Evolutionary conservation across 192 early-diverging fungal species (phyloP).

Genomic region (Cetraspora pellucida): DNA sequence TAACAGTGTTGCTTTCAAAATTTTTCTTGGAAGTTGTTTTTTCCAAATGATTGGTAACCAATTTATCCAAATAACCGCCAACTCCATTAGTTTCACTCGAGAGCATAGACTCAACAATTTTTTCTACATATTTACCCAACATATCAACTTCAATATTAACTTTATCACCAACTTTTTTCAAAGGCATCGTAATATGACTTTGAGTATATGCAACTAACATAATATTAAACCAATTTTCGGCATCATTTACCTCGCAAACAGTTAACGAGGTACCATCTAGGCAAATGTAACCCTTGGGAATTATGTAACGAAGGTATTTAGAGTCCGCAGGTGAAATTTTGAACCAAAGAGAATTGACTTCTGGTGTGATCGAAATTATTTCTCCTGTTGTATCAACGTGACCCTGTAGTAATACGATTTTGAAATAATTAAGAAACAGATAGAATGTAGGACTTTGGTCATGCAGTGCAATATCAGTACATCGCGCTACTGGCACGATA

Average conservation of each 20-base stretch:
- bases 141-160: constrained; percentile 99
- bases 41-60: constrained; percentile 23
- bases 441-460: no score
- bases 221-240: constrained; percentile 76
- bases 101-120: constrained; percentile 67
- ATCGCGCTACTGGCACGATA: no score
- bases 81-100: not conserved
- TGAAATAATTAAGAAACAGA: no score
- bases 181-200: constrained; percentile 76
- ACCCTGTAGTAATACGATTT: constrained; percentile 52
- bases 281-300: constrained; percentile 94
- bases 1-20: not conserved
- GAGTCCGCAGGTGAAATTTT: constrained; percentile 51
- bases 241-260: constrained; percentile 83
- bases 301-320: constrained; percentile 77
- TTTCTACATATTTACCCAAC: constrained; percentile 89
- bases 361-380: constrained; percentile 75
- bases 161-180: constrained; percentile 66
- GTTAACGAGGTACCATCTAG: constrained; percentile 96
- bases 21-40: not conserved
- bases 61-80: constrained; percentile 26
- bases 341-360: constrained; percentile 85
- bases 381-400: constrained; percentile 89
- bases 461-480: no score
- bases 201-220: constrained; percentile 98